These are phyloP conservation scores for Penicillium sp. DNA, from an alignment of 2,329 filamentous ascomycete species.

Conservation along the genomic window DNA sequence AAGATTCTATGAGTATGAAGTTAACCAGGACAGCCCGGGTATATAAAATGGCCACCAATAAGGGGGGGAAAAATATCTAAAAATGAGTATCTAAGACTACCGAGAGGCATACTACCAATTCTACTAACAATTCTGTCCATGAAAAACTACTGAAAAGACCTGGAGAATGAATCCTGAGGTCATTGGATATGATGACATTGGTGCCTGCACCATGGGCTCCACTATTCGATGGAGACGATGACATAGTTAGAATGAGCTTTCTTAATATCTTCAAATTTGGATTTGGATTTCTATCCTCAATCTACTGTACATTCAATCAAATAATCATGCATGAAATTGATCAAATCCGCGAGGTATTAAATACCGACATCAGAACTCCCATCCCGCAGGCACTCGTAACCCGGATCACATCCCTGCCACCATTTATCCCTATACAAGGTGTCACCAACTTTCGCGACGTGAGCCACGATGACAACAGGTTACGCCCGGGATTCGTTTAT, in stretches of 20 bases:
- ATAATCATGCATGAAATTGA: slow-evolving; percentile 20
- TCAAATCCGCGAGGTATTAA: slow-evolving; percentile 20
- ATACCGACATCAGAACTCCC: slow-evolving; percentile 24
- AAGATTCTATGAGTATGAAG: background rate
- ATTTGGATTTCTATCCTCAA: background rate
- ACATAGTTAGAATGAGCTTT: background rate
- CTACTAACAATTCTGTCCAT: too few species aligned
- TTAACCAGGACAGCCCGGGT: background rate
- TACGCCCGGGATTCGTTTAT: slow-evolving; percentile 59
- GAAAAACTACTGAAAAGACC: too few species aligned
- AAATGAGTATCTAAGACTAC: background rate
- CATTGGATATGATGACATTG: slow-evolving; percentile 7
- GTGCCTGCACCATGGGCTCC: slow-evolving; percentile 2
- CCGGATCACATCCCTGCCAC: slow-evolving; percentile 26
- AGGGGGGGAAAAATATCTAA: background rate
- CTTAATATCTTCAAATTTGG: background rate
- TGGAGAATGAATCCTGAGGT: background rate
- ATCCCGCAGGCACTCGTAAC: slow-evolving; percentile 22
- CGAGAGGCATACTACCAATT: background rate
- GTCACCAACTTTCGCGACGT: slow-evolving; percentile 31
- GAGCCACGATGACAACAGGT: slow-evolving; percentile 19
- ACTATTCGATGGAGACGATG: slow-evolving; percentile 2
- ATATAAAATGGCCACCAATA: background rate
- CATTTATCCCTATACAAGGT: slow-evolving; percentile 27
- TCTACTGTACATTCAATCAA: background rate